These are phyloP conservation scores for Podaxis sp. DNA, from an alignment of 768 basidiomycete species.

Conservation along the genomic window DNA sequence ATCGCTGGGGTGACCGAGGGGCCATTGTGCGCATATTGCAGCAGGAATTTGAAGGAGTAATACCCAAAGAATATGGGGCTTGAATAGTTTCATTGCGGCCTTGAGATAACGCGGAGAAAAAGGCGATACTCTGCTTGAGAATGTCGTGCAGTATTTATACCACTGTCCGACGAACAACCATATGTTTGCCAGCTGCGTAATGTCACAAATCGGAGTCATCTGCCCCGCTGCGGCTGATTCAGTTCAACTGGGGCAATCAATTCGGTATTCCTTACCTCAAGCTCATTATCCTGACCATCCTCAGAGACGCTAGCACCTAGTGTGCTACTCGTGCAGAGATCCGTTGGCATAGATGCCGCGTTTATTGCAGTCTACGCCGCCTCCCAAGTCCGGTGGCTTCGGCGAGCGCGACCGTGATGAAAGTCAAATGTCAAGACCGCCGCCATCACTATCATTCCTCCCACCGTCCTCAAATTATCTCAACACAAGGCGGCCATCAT, in stretches of 20 bases:
- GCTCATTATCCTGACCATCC: no score
- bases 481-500: conserved; percentile 23
- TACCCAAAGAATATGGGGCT: not conserved
- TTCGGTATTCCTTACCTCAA: no score
- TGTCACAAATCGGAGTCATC: no score
- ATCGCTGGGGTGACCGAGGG: not conserved
- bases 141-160: not conserved
- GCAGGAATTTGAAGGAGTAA: not conserved
- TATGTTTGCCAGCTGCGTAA: no score
- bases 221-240: no score
- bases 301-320: no score
- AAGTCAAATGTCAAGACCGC: not conserved
- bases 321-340: no score
- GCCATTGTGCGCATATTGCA: not conserved
- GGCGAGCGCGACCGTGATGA: not conserved
- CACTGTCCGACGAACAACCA: no score
- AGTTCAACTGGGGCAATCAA: no score
- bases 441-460: not conserved
- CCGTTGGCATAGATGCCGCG: not conserved
- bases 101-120: not conserved
- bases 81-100: not conserved
- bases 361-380: not conserved
- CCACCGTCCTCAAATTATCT: conserved; percentile 11
- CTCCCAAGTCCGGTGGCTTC: not conserved
- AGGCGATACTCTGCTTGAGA: not conserved